Base-by-base conservation (phyloP, 2,329 filamentous ascomycete genomes). In the Leptographium galeiforme region DNA sequence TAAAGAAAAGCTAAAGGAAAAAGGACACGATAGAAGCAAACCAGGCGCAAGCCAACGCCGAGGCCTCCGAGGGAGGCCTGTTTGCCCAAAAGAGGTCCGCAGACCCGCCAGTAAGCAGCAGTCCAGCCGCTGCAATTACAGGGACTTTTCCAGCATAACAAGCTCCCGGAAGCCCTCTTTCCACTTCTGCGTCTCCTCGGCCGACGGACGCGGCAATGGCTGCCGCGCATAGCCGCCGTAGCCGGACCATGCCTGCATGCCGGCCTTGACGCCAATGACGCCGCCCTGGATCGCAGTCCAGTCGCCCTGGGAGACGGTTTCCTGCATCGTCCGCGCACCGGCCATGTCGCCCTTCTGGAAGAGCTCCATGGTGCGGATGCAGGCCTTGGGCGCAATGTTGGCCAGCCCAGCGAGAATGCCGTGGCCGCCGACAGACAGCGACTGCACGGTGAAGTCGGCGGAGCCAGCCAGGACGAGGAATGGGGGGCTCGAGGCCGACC, bases 401-500 rank as follows among this genome's bases (percentile, higher is more conserved):
- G 78, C 85, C 57, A 87, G 74, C 7, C 84, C 85, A 32, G 81
- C 83, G 53, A 89, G 80, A 61, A 87, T 79, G 52, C 85, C 85
- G 53, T 82, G 80, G 10, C 82, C 84, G 45, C 84, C 85, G 8
- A 76, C 84, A 38, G 84, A 73, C 41, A 88, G 65, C 0, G 82
- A 82, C 62, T 85, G 84, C 47, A 88, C 70, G 4, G 81, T 77
- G 66, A 88, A 87, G 67, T 89, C 85, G 49, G 84, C 82, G 2
- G 82, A 85, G 51, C 85, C 85, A 30, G 82, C 84, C 61, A 88
- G 76, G 58, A 84, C 84, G 62, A 87, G 70, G 67, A 88, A 89
- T 14, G 76, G 65, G 0, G 76, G 69, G 12, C 67, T 16, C 33
- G 43, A 12, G 32, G 55, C 30, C 30, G 41, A 12, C 19, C 11